These are phyloP conservation scores for Alternaria sp. DNA, from an alignment of 2,329 filamentous ascomycete species.

Conservation along the genomic window DNA sequence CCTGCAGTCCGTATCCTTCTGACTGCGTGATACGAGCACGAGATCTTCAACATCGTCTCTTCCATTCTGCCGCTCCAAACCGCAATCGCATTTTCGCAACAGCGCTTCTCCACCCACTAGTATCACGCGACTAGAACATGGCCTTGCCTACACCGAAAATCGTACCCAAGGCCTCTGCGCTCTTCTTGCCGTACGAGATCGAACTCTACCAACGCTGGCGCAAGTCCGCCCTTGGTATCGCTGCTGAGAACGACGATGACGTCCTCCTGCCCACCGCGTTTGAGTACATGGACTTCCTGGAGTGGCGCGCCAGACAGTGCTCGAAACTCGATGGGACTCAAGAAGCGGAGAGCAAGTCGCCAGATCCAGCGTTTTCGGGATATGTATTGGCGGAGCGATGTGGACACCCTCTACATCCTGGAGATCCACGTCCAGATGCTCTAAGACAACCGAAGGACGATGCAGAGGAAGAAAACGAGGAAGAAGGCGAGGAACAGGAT, in stretches of 20 bases:
- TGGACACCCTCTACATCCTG: constrained; percentile 7
- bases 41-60: neutral
- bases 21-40: neutral
- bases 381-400: neutral
- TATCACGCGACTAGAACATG: no score
- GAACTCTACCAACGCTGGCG: constrained; percentile 1
- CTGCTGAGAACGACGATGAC: neutral
- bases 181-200: neutral
- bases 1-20: neutral
- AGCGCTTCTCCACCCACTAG: no score
- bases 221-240: neutral
- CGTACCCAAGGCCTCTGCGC: neutral
- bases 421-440: neutral
- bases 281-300: constrained; percentile 10
- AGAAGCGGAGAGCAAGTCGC: neutral
- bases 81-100: neutral
- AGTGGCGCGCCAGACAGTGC: constrained; percentile 6
- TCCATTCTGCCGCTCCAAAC: neutral
- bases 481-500: neutral
- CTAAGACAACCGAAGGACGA: neutral
- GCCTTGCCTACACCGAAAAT: no score
- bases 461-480: neutral
- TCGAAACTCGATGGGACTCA: neutral
- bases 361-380: neutral
- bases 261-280: constrained; percentile 7